Evolutionary conservation across 2,329 filamentous ascomycete genomes (phyloP).

Genomic region (Venturiaceae sp.): DNA sequence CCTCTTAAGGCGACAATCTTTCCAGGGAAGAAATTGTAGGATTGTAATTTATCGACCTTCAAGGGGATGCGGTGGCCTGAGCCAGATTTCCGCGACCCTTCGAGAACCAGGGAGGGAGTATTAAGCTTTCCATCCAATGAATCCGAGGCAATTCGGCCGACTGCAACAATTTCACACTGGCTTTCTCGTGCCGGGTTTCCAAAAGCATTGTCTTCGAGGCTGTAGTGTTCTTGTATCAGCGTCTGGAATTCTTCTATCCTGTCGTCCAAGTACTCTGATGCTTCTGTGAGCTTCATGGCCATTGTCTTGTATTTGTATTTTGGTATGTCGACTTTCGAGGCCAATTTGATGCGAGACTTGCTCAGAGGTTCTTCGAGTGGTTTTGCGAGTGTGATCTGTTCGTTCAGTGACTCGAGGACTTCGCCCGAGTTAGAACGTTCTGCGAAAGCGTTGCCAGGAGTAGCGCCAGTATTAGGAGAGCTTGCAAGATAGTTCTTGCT

Average conservation of each 20-base stretch:
- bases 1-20: conserved; percentile 85
- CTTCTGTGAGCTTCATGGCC: conserved; percentile 88
- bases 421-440: conserved; percentile 73
- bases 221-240: conserved; percentile 64
- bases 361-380: conserved; percentile 37
- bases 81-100: conserved; percentile 76
- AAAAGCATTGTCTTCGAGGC: conserved; percentile 69
- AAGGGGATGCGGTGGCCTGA: conserved; percentile 74
- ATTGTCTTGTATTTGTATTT: conserved; percentile 89
- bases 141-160: conserved; percentile 87
- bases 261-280: conserved; percentile 89
- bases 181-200: conserved; percentile 80
- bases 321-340: conserved; percentile 77
- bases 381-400: conserved; percentile 55
- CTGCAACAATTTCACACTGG: conserved; percentile 77
- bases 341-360: conserved; percentile 74
- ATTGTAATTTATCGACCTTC: conserved; percentile 58
- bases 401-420: conserved; percentile 73
- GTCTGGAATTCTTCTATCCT: conserved; percentile 80
- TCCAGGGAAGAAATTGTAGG: conserved; percentile 83
- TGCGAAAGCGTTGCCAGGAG: conserved; percentile 48
- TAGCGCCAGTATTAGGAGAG: conserved; percentile 38
- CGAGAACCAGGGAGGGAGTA: conserved; percentile 72
- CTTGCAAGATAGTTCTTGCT: conserved; percentile 34
- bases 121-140: conserved; percentile 74